Evolutionary conservation across 1,139 yeast species (phyloP).

Genomic region (Blastobotrys arbuscula): DNA sequence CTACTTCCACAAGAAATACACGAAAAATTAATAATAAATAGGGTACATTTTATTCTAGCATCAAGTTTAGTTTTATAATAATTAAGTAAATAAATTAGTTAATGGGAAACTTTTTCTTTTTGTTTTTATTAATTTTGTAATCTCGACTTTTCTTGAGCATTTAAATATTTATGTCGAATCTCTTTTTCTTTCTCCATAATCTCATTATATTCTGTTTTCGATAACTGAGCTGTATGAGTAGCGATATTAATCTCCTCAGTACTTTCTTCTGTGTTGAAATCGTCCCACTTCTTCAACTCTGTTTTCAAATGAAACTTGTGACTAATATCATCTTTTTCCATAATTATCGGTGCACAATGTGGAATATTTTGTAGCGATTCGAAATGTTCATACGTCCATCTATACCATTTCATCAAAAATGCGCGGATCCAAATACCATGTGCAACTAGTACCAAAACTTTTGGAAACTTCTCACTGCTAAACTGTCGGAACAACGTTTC

Average conservation of each 20-base stretch:
- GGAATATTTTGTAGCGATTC: conserved; percentile 77
- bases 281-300: conserved; percentile 34
- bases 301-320: conserved; percentile 31
- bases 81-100: too few species aligned
- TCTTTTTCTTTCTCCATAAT: conserved; percentile 16
- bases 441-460: conserved; percentile 73
- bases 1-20: too few species aligned
- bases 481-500: conserved; percentile 82
- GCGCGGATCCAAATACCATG: conserved; percentile 95
- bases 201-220: conserved; percentile 10
- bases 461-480: conserved; percentile 58
- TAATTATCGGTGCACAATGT: conserved; percentile 73
- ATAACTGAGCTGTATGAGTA: conserved; percentile 1
- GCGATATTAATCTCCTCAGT: conserved; percentile 9
- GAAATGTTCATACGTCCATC: conserved; percentile 88
- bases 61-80: too few species aligned
- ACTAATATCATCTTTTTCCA: conserved; percentile 50
- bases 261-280: conserved; percentile 17
- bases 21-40: too few species aligned
- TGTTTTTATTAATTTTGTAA: neutral
- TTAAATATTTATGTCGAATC: conserved; percentile 12
- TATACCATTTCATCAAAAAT: conserved; percentile 83
- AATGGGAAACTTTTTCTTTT: neutral
- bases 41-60: neutral
- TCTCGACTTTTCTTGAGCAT: conserved; percentile 6